phyloP scores from a whole-genome alignment of 2,329 filamentous ascomycete species.

The Phaeosphaeriaceae sp. region DNA sequence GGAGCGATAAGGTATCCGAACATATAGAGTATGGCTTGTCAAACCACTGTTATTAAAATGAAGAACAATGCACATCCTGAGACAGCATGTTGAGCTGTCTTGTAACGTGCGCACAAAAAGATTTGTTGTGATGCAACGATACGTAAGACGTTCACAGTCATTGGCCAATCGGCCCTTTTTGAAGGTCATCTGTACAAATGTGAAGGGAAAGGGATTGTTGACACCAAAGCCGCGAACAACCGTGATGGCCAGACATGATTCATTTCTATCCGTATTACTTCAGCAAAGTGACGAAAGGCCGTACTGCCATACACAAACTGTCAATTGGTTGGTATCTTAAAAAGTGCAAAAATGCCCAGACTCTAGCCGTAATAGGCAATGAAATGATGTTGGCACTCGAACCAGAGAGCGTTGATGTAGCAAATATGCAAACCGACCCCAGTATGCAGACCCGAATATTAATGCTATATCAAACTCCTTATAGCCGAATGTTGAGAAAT shows the following conservation, averaged over 20 bases:
- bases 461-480: conserved; percentile 12
- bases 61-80: no score
- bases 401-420: conserved; percentile 26
- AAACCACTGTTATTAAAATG: background rate
- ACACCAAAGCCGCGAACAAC: conserved; percentile 38
- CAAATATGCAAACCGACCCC: conserved; percentile 22
- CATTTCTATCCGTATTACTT: conserved; percentile 9
- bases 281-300: background rate
- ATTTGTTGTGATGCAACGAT: conserved; percentile 12
- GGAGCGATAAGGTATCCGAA: background rate
- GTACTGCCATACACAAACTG: conserved; percentile 1
- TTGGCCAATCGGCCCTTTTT: conserved; percentile 27
- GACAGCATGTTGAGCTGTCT: no score
- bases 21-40: background rate
- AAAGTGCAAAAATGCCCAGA: conserved; percentile 11
- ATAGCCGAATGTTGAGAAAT: background rate
- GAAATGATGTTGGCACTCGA: conserved; percentile 19
- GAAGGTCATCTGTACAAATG: conserved; percentile 9
- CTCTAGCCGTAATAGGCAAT: conserved; percentile 2
- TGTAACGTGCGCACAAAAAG: conserved; percentile 3
- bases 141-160: conserved; percentile 25
- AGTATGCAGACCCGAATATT: conserved; percentile 21
- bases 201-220: conserved; percentile 6
- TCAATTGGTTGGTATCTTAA: conserved; percentile 18
- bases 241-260: conserved; percentile 25